Conservation (phyloP, 1,284 basidiomycete species). For the Naganishia liquefaciens region DNA sequence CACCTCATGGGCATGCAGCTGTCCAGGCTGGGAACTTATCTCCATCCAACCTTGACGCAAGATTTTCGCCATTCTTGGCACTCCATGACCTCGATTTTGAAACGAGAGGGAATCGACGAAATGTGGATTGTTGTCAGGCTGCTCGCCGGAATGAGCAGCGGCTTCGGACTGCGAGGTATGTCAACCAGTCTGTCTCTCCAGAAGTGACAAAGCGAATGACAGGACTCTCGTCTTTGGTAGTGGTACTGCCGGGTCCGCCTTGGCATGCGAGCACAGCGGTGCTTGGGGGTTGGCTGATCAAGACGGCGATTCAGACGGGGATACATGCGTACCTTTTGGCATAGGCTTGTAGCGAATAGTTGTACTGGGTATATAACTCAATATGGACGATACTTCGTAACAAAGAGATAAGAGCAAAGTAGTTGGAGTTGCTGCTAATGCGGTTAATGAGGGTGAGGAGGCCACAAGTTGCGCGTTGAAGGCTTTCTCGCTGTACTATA, state of each 20-base stretch:
- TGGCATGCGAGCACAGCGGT: conserved; percentile 75
- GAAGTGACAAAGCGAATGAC: neutral
- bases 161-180: conserved; percentile 66
- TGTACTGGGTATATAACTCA: neutral
- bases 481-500: too few species aligned
- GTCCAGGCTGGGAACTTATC: too few species aligned
- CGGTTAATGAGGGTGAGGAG: too few species aligned
- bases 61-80: conserved; percentile 11
- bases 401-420: neutral
- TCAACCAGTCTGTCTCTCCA: conserved; percentile 3
- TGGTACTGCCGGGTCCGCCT: conserved; percentile 56
- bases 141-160: conserved; percentile 78
- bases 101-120: conserved; percentile 60
- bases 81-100: neutral
- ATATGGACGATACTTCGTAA: neutral
- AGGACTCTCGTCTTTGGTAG: conserved; percentile 5
- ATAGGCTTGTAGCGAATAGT: neutral
- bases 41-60: neutral
- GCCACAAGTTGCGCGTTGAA: too few species aligned
- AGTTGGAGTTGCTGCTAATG: too few species aligned
- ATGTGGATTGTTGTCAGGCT: conserved; percentile 83
- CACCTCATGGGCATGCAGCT: neutral
- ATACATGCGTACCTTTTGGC: conserved; percentile 9
- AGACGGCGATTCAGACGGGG: conserved; percentile 45
- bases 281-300: conserved; percentile 71